Base-by-base conservation (phyloP, 495 filamentous ascomycete genomes). In the Neurospora sp. region DNA sequence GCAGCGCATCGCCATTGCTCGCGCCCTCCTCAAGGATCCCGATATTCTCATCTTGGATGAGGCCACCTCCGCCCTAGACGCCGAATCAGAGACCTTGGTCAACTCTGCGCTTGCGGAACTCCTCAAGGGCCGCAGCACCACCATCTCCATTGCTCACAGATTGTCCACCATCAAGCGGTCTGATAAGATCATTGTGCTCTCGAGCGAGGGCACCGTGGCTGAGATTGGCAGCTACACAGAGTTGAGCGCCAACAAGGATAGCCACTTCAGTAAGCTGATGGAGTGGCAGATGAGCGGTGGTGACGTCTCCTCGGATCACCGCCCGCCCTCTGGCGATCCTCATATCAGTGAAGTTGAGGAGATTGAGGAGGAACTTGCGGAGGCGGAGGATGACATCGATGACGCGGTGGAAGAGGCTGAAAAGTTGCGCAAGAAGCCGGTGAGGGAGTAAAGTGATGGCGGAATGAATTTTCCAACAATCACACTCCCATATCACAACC, bases 11-110 rank as follows among this genome's bases (percentile, higher is more conserved):
- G 96, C 96, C 35, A 98, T 99, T 82, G 96, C 96, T 0, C 88
- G 96, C 69, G 96, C 96, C 10, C 86, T 99, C 27, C 91, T 99
- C 77, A 98, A 98, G 83, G 89, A 97, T 70, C 96, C 96, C 0
- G 96, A 99, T 81, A 98, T 99, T 78, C 81, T 99, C 72, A 95
- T 99, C 74, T 88, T 99, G 2, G 96, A 99, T 80, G 96, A 99
- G 87, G 93, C 93, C 18, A 96, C 93, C 7, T 93, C 91, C 46
- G 96, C 96, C 5, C 89, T 99, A 14, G 96, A 99, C 79, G 96
- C 96, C n/a, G 96, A 99, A 80, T 94, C 92, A 3, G 96, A 99
- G 82, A 98, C 96, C 1, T 87, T 97, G 2, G 96, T 99, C 72
- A 98, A 99, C 78, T 87, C 91, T 75, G 96, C 96, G 2, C 87